Percentiles rank a stretch among this genome's conserved stretches.
These are phyloP conservation scores for Dillenia turbinata DNA, from an alignment of 164 flowering plant species.

Conservation along the genomic window DNA sequence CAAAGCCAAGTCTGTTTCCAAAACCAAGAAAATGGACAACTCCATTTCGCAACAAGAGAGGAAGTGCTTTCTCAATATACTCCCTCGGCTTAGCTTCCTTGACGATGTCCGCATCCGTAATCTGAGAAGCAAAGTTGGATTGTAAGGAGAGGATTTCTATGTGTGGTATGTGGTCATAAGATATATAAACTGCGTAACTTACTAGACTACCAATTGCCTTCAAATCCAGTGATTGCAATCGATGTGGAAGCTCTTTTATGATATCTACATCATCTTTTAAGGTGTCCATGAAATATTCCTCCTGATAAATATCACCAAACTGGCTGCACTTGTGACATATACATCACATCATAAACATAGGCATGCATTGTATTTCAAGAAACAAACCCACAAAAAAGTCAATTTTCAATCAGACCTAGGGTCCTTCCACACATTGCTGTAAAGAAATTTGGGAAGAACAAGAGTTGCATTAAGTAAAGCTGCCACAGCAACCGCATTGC, in stretches of 20 bases:
- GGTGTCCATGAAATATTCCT: slow-evolving; percentile 57
- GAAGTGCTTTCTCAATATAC: slow-evolving; percentile 51
- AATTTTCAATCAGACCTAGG: slow-evolving; percentile 55
- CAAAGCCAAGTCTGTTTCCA: slow-evolving; percentile 94
- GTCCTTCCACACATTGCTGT: slow-evolving; percentile 98
- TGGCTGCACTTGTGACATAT: slow-evolving; percentile 54
- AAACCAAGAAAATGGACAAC: slow-evolving; percentile 91
- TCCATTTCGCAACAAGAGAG: slow-evolving; percentile 56
- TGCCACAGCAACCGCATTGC: slow-evolving; percentile 95
- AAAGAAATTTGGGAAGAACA: slow-evolving; percentile 85
- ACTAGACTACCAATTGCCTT: slow-evolving; percentile 76
- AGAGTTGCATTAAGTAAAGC: slow-evolving; percentile 93
- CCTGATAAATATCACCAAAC: slow-evolving; percentile 92
- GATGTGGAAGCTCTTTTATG: slow-evolving; percentile 74
- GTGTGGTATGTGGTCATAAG: neutral
- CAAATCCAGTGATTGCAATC: slow-evolving; percentile 52
- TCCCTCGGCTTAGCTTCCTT: slow-evolving; percentile 86
- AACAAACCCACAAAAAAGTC: neutral
- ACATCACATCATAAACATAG: slow-evolving; percentile 1
- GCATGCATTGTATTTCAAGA: neutral
- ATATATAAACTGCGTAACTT: slow-evolving; percentile 13
- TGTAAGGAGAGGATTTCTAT: slow-evolving; percentile 1
- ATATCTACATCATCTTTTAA: slow-evolving; percentile 68
- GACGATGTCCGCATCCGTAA: slow-evolving; percentile 77
- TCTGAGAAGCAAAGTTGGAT: slow-evolving; percentile 34